Base-by-base conservation (phyloP, 208 protist genomes). In the Polymyxa betae region DNA sequence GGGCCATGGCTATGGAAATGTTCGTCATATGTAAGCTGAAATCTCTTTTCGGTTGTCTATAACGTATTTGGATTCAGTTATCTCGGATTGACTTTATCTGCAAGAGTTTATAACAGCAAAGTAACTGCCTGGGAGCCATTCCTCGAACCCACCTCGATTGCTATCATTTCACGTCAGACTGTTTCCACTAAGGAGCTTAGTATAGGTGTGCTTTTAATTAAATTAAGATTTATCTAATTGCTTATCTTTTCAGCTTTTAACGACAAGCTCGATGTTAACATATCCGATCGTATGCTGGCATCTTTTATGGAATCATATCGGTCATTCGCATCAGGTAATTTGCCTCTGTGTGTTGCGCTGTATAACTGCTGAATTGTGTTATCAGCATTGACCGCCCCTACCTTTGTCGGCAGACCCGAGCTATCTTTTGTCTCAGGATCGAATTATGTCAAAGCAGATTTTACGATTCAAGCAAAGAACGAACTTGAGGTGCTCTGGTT, bases 201-300 rank as follows among this genome's bases (percentile, higher is more conserved):
- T 20, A 82, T 82, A 20, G n/a, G 72, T 82, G 24, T 60, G 49
- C 24, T 29, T 24, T 60, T 29, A 82, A 66, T 66, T 29, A 66
- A 66, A 66, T 66, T 16, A 29, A 29, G 54, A 32, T 16, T 66
- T 66, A 29, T 66, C 20, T 66, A 16, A 29, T 16, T 32, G 54
- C 54, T 16, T n/a, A n/a, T n/a, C n/a, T n/a, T n/a, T n/a, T n/a
- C n/a, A 82, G 72, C 72, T 35, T 38, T 35, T 5, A 20, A 40
- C 5, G 72, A 43, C n/a, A 5, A 16, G 16, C 72, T 82, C 12
- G 72, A 82, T n/a, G 40, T 82, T 82, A 82, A 82, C n/a, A 82
- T 82, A 38, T 45, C 72, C 5, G 72, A 35, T 40, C 5, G 5
- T 38, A 35, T 82, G n/a, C 12, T 82, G n/a, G 5, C n/a, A 20